Base-by-base conservation (phyloP, 2,329 filamentous ascomycete genomes). In the Rasamsonia emersonii region DNA sequence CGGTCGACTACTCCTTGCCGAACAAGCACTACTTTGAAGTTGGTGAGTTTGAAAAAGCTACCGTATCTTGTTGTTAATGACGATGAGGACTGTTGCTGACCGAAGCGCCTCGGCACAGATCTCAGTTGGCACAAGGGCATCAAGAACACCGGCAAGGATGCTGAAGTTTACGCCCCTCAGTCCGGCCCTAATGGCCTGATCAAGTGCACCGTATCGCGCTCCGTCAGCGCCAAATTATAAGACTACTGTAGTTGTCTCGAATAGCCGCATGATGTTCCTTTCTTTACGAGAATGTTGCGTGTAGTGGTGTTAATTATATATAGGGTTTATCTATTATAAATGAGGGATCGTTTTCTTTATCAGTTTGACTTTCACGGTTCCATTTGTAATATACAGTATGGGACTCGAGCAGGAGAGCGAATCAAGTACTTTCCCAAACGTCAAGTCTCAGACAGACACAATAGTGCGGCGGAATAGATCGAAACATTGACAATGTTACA, bases 1-100 rank as follows among this genome's bases (percentile, higher is more conserved):
- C 71, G 14, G 84, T 91, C 24, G 75, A 81, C 48, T 96, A 95
- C 57, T 71, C 80, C 6, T 70, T 98, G 51, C 91, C 91, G 8
- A 98, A 98, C 70, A 96, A 95, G 69, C 91, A 98, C 65, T 96
- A 95, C 67, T 96, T 96, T 54, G 89, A 96, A 63, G 80, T 96
- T 59, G 82, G 59, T 61, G 50, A 30, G 59, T 54, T 37, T 23
- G 78, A 86, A 66, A n/a, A n/a, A n/a, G n/a, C n/a, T n/a, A n/a
- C n/a, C n/a, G n/a, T n/a, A n/a, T n/a, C 14, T 40, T 30, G 30
- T 38, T 41, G 24, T 34, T 25, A 5, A 10, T 18, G 16, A n/a
- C n/a, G n/a, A n/a, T n/a, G n/a, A n/a, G n/a, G n/a, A n/a, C n/a
- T n/a, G n/a, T 28, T 18, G 16, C 37, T 39, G 18, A 39, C 23